Evolutionary conservation across 2,329 filamentous ascomycete genomes (phyloP), one percentile per base, ranked within the genome.

Genomic region (Trichoderma sp.): DNA sequence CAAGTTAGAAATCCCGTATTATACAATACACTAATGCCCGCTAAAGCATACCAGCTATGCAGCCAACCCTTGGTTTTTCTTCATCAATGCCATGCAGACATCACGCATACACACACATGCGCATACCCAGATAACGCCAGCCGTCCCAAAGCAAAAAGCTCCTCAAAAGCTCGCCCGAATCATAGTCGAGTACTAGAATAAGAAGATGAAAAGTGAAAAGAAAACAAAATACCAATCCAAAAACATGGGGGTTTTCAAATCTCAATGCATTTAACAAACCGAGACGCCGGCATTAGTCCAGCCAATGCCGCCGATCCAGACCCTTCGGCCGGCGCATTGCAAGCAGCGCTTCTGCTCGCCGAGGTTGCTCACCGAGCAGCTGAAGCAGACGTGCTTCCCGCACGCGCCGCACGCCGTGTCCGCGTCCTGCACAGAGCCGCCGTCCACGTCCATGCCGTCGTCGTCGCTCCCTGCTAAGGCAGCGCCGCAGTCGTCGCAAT

Each of bases 301-400:
- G 7, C 75, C 76, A 29, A 78, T 62, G 12, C 75, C 72, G 9
- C 77, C 77, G 0, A 67, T 73, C 76, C 77, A 79, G 0, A 77
- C 78, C 27, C 81, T 84, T 62, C 81, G 81, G 9, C 86, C 86
- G 0, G 88, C 88, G 78, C 90, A 92, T 5, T 81, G 82, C 60
- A 91, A 78, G 77, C 90, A 92, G 56, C 86, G 83, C 75, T 88
- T 84, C 78, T 89, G 84, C 76, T 88, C 86, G 3, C 89, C 89
- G 0, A 92, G 82, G 76, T 90, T 89, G 76, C 88, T 90, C 56
- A 91, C 85, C 0, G 89, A 90, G 79, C 90, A 92, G 73, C 88
- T 86, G 74, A 88, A 89, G 82, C 90, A 92, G 16, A 92, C 89
- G 12, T 86, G 83, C 80, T 89, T 91, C 6, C 86, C 85, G 75